Percentiles rank a stretch among this genome's conserved stretches.
Evolutionary conservation across 768 basidiomycete genomes (phyloP).

Genomic region (Mycena olivaceomarginata): DNA sequence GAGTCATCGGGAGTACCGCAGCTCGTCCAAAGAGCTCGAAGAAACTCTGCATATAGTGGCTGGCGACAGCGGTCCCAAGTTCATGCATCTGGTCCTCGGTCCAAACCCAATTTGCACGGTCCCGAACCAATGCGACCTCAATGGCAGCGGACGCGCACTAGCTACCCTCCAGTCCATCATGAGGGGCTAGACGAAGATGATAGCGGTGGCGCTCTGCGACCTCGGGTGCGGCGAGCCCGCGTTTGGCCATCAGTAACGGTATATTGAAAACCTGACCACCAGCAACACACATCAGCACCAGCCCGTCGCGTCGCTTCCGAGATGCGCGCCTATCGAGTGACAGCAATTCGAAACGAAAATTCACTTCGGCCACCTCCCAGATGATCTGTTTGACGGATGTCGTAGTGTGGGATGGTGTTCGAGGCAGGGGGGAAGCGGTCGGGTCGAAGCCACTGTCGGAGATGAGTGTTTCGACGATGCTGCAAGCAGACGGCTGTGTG

Average conservation of each 20-base stretch:
- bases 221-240: neutral
- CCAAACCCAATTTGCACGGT: too few species aligned
- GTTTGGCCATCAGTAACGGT: neutral
- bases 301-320: neutral
- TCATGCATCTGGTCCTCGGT: neutral
- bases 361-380: slow-evolving; percentile 12
- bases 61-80: neutral
- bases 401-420: neutral
- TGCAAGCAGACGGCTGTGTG: neutral
- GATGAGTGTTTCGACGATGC: neutral
- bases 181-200: neutral
- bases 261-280: neutral
- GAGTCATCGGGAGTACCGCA: neutral
- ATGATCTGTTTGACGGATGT: neutral
- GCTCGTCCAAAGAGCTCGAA: neutral
- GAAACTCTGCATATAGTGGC: neutral
- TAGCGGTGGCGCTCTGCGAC: neutral
- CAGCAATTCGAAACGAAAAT: slow-evolving; percentile 11
- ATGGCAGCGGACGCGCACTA: neutral
- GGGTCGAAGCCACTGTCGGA: neutral
- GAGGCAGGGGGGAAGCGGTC: too few species aligned
- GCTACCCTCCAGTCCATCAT: neutral
- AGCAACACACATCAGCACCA: neutral
- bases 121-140: neutral
- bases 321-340: slow-evolving; percentile 12